phyloP scores from a whole-genome alignment of 2,329 filamentous ascomycete species.

The Capronia americana region DNA sequence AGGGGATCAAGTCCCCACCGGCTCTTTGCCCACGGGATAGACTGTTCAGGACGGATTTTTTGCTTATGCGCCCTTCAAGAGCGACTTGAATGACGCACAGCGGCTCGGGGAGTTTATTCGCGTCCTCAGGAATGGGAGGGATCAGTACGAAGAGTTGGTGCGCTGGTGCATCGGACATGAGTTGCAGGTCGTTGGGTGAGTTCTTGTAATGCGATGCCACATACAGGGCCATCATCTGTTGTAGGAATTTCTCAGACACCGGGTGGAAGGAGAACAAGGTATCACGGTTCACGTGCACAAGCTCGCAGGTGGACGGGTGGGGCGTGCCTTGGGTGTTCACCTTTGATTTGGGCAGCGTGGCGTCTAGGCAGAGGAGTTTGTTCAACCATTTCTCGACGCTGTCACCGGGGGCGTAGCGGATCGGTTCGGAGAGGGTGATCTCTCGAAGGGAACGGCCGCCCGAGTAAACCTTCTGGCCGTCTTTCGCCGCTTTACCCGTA shows the following conservation, averaged over 20 bases:
- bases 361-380: slow-evolving; percentile 88
- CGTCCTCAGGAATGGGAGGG: slow-evolving; percentile 78
- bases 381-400: slow-evolving; percentile 97
- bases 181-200: slow-evolving; percentile 94
- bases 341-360: slow-evolving; percentile 80
- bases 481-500: slow-evolving; percentile 75
- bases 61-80: slow-evolving; percentile 92
- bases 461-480: slow-evolving; percentile 62
- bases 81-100: slow-evolving; percentile 94
- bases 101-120: slow-evolving; percentile 83
- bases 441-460: slow-evolving; percentile 84
- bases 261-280: slow-evolving; percentile 98
- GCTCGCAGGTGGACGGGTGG: slow-evolving; percentile 87
- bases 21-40: slow-evolving; percentile 87
- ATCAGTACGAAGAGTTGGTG: slow-evolving; percentile 96
- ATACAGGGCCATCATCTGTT: slow-evolving; percentile 97
- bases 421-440: slow-evolving; percentile 91
- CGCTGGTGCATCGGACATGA: slow-evolving; percentile 97
- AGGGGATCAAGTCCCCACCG: slow-evolving; percentile 92
- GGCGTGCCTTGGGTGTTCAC: slow-evolving; percentile 78
- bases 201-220: slow-evolving; percentile 99
- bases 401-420: slow-evolving; percentile 90
- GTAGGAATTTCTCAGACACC: slow-evolving; percentile 93
- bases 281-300: slow-evolving; percentile 93
- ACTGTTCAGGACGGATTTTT: slow-evolving; percentile 87